phyloP scores from a whole-genome alignment of 2,329 filamentous ascomycete species.

The Alternaria solani region DNA sequence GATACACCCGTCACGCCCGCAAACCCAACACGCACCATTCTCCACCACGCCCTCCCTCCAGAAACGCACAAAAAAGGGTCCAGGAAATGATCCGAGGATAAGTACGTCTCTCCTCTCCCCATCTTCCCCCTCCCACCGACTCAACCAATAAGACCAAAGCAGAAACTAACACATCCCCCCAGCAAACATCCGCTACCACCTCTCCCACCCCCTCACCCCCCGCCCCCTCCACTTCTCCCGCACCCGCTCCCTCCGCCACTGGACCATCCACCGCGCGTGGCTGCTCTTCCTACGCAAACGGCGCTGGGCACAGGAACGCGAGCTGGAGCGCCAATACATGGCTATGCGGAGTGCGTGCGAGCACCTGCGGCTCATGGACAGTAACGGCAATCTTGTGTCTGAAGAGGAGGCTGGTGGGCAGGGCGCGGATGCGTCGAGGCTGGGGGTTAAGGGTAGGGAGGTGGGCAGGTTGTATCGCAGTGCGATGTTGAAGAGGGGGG shows the following conservation, averaged over 20 bases:
- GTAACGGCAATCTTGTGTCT: conserved; percentile 51
- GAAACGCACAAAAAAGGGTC: conserved; percentile 36
- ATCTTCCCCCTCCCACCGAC: no score
- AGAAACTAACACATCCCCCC: not conserved
- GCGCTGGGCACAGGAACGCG: conserved; percentile 69
- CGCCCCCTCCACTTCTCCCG: conserved; percentile 88
- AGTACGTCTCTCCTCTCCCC: conserved; percentile 32
- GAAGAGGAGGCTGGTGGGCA: conserved; percentile 64
- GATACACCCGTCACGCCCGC: conserved; percentile 17
- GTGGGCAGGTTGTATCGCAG: conserved; percentile 82
- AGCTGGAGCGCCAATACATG: conserved; percentile 81
- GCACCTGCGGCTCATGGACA: conserved; percentile 69
- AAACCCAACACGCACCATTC: conserved; percentile 29
- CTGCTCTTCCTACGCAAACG: conserved; percentile 77
- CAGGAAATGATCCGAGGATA: conserved; percentile 40
- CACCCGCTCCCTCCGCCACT: conserved; percentile 88
- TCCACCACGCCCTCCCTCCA: conserved; percentile 41
- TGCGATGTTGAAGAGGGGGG: conserved; percentile 88
- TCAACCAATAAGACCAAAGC: no score
- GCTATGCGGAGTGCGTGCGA: conserved; percentile 87
- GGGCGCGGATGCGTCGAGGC: conserved; percentile 49
- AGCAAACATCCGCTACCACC: conserved; percentile 71
- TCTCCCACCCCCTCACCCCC: conserved; percentile 72
- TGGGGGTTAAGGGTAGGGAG: conserved; percentile 54
- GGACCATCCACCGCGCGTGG: conserved; percentile 99